Percentiles rank a stretch among this genome's conserved stretches.
Conservation (phyloP, 306 rosid species). For the Rosa multiflora region DNA sequence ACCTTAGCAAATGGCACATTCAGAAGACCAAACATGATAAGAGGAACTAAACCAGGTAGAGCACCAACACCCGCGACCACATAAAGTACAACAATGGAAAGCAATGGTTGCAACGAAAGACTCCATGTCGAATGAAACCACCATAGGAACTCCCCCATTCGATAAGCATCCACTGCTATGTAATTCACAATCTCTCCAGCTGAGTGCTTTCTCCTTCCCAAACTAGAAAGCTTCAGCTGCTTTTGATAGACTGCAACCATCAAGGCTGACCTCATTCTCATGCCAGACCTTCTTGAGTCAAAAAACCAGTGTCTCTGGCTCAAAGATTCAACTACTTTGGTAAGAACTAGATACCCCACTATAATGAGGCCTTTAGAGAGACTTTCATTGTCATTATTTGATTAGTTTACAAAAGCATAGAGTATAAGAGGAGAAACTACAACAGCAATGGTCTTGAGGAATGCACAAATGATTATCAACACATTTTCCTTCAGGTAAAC, state of each 20-base stretch:
- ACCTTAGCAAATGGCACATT: too few species aligned
- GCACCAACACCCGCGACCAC: slow-evolving; percentile 68
- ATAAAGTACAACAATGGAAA: slow-evolving; percentile 46
- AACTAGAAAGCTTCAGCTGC: too few species aligned
- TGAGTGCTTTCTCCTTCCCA: too few species aligned
- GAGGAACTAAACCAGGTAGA: slow-evolving; percentile 59
- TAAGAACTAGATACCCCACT: slow-evolving; percentile 42
- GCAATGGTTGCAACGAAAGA: slow-evolving; percentile 36
- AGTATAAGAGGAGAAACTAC: slow-evolving; percentile 62
- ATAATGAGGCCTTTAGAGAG: slow-evolving; percentile 47
- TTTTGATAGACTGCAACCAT: too few species aligned
- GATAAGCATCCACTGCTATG: slow-evolving; percentile 73
- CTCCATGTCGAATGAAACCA: slow-evolving; percentile 72
- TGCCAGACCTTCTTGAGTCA: too few species aligned
- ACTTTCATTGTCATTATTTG: slow-evolving; percentile 30
- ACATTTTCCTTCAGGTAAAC: slow-evolving; percentile 55
- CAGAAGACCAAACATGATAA: slow-evolving; percentile 52
- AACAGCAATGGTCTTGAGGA: slow-evolving; percentile 43
- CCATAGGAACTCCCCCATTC: slow-evolving; percentile 83
- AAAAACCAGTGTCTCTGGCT: too few species aligned
- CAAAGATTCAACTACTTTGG: slow-evolving; percentile 50
- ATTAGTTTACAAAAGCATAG: slow-evolving; percentile 61
- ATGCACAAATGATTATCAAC: slow-evolving; percentile 41
- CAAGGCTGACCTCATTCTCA: too few species aligned
- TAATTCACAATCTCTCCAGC: too few species aligned